phyloP scores from a whole-genome alignment of 345 rosid genomes.

The Ceriops decandra region DNA sequence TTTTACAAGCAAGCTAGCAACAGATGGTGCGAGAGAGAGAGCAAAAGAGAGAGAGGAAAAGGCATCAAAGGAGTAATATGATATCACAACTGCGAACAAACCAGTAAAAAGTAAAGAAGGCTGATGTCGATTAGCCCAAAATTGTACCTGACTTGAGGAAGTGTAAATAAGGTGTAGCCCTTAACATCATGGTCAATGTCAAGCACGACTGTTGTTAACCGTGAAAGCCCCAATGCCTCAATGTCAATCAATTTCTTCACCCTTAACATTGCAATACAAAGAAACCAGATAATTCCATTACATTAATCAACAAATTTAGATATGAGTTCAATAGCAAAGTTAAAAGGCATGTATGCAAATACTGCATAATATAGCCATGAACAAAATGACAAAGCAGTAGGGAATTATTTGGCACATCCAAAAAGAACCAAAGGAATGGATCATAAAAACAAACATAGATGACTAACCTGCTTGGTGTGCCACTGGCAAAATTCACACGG shows the following conservation, averaged over 20 bases:
- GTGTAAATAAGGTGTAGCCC: conserved; percentile 74
- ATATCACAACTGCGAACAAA: not conserved
- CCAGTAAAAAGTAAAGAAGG: not conserved
- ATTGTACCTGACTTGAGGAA: conserved; percentile 85
- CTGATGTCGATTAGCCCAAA: not conserved
- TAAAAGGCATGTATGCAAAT: not conserved
- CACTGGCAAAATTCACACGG: conserved; percentile 79
- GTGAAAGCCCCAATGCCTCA: conserved; percentile 73
- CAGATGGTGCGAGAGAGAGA: too few relatives aligned
- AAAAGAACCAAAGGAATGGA: not conserved
- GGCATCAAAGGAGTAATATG: too few relatives aligned
- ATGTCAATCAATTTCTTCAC: conserved; percentile 73
- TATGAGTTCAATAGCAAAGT: not conserved
- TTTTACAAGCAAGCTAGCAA: not conserved
- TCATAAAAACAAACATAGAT: not conserved
- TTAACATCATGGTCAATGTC: conserved; percentile 68
- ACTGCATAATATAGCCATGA: not conserved
- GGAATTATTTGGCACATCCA: not conserved
- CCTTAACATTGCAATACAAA: conserved; percentile 31
- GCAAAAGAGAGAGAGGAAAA: too few relatives aligned
- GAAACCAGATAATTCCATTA: not conserved
- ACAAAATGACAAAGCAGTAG: not conserved
- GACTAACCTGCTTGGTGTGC: conserved; percentile 84
- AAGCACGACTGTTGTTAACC: conserved; percentile 52
- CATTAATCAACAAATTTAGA: not conserved